These are phyloP conservation scores for Penicillium herquei DNA, from an alignment of 495 filamentous ascomycete species.

Conservation along the genomic window DNA sequence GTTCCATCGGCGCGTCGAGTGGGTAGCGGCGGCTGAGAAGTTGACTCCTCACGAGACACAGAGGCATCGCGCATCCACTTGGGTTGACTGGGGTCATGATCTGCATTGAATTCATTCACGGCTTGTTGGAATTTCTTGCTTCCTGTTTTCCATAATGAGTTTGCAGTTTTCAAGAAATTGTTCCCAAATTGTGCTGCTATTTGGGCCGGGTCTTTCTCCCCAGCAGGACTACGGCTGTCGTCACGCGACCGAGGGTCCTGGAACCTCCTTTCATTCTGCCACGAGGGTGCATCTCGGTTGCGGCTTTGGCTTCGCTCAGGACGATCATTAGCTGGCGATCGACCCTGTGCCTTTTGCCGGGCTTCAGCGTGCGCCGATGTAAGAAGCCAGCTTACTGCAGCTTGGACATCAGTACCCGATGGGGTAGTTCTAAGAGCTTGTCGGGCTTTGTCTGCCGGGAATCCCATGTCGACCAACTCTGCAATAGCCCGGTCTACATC, in stretches of 20 bases:
- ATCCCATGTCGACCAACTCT: constrained; percentile 94
- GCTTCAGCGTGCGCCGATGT: constrained; percentile 83
- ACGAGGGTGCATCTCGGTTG: constrained; percentile 36
- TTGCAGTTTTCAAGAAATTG: constrained; percentile 89
- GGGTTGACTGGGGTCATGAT: constrained; percentile 80
- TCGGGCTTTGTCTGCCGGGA: constrained; percentile 74
- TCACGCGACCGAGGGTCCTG: constrained; percentile 37
- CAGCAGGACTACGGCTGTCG: constrained; percentile 57
- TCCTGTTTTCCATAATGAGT: constrained; percentile 88
- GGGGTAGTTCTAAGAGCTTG: constrained; percentile 76
- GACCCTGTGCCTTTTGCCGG: constrained; percentile 53
- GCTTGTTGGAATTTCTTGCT: constrained; percentile 95
- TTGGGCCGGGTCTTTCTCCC: constrained; percentile 75
- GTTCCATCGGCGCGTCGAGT: constrained; percentile 16
- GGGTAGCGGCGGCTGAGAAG: constrained; percentile 14
- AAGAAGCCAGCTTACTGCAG: constrained; percentile 84
- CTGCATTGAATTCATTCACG: constrained; percentile 81
- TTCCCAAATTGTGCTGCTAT: constrained; percentile 78
- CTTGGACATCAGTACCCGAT: constrained; percentile 77
- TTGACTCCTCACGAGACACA: constrained; percentile 31
- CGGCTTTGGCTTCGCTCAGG: constrained; percentile 38
- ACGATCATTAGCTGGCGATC: constrained; percentile 29
- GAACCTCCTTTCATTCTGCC: constrained; percentile 34
- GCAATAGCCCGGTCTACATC: constrained; percentile 80
- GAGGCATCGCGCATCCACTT: constrained; percentile 87